Evolutionary conservation across 495 filamentous ascomycete genomes (phyloP), one percentile per base, ranked within the genome.

Genomic region (Friedmanniomyces endolithicus): DNA sequence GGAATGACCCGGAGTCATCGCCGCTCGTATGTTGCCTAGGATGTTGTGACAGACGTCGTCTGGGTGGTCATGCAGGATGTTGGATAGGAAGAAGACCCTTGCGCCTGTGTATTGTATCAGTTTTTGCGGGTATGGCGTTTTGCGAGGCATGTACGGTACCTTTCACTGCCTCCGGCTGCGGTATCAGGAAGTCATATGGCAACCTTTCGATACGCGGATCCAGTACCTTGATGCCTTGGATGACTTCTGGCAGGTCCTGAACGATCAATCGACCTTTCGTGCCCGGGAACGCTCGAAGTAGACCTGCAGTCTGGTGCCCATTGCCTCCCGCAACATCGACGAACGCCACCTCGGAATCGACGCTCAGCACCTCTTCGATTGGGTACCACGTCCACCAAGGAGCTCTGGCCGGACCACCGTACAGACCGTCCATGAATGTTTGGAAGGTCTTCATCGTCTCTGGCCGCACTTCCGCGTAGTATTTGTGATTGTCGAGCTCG

Each of bases 251-350:
- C 29, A 59, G 24, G 43, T 59, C 57, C 23, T 59, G 31, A 0
- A 49, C 27, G 1, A 55, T 39, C 41, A 59, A 50, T 19, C 48
- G 33, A 6, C 57, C 57, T 22, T 54, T 33, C 23, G 45, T 34
- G 3, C 50, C 23, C 1, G 57, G 57, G 40, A 20, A 59, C 46
- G 45, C 48, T 11, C 34, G 44, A 41, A 44, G 29, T n/a, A 55
- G 14, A 14, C 44, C 44, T 33, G 48, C 44, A 31, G 24, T 24
- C 22, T 59, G 52, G 27, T 59, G 57, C 11, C 57, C 57, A 25
- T 59, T 50, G 19, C 57, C 57, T 27, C 57, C 57, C 29, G 43
- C 57, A 20, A 59, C 52, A 35, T 59, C 57, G 12, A 59, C 57
- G 46, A 59, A 50, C n/a, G 34, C 16, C 22, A 24, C 24, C 16